These are phyloP conservation scores for Boechera divaricarpa DNA, from an alignment of 345 rosid genomes.

Conservation along the genomic window DNA sequence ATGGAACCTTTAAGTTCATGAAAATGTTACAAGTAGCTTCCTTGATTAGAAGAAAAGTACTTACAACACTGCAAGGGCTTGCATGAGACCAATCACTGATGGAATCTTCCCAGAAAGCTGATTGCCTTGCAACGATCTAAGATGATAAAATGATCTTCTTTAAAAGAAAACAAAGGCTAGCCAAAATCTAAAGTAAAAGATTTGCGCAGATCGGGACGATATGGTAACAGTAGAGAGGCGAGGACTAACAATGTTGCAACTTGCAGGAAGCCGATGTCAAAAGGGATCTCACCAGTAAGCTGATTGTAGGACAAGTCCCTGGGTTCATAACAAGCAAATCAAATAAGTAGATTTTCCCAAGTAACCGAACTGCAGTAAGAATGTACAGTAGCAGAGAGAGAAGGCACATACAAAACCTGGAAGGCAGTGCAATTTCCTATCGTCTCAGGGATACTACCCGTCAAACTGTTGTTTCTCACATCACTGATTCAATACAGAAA, in stretches of 20 bases:
- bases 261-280: slow-evolving; percentile 97
- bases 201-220: not conserved
- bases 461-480: slow-evolving; percentile 93
- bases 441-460: slow-evolving; percentile 81
- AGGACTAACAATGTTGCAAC: slow-evolving; percentile 88
- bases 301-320: slow-evolving; percentile 98
- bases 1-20: slow-evolving; percentile 3
- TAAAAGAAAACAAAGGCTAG: slow-evolving; percentile 11
- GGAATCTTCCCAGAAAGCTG: slow-evolving; percentile 83
- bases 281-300: slow-evolving; percentile 90
- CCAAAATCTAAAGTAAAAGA: not conserved
- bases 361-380: slow-evolving; percentile 5
- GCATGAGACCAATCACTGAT: slow-evolving; percentile 97
- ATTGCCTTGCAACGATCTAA: slow-evolving; percentile 97
- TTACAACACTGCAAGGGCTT: slow-evolving; percentile 98
- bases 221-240: not conserved
- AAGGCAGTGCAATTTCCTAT: slow-evolving; percentile 99
- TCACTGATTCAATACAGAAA: slow-evolving; percentile 57
- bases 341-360: not conserved
- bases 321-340: slow-evolving; percentile 29
- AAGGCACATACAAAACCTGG: slow-evolving; percentile 91
- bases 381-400: slow-evolving; percentile 30
- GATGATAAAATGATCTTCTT: not conserved
- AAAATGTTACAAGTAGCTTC: not conserved
- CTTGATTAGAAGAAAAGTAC: slow-evolving; percentile 41